phyloP scores from a whole-genome alignment of 2,329 filamentous ascomycete genomes.

The Scedosporium dehoogii region DNA sequence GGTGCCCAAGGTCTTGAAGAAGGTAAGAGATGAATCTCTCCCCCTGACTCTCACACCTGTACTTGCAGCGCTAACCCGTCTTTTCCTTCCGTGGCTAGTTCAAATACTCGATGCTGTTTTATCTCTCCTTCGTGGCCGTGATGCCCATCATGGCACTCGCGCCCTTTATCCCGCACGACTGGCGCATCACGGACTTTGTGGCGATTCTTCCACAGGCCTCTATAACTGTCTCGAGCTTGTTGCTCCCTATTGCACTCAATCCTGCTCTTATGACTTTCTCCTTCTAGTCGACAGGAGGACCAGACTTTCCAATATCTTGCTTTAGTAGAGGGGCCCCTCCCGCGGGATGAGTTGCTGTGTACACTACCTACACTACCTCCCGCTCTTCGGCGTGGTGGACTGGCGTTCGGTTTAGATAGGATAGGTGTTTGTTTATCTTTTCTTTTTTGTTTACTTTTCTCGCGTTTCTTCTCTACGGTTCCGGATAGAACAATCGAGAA shows the following conservation, averaged over 20 bases:
- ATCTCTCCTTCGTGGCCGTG: conserved; percentile 43
- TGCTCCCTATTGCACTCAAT: conserved; percentile 65
- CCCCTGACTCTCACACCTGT: conserved; percentile 33
- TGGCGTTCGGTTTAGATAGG: no score
- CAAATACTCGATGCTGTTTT: conserved; percentile 61
- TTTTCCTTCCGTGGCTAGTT: conserved; percentile 33
- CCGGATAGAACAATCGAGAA: no score
- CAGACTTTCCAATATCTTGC: conserved; percentile 14
- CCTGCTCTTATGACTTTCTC: conserved; percentile 74
- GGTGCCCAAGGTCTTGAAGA: conserved; percentile 66
- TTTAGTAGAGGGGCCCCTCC: not conserved
- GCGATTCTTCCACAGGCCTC: conserved; percentile 69
- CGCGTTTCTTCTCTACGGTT: no score
- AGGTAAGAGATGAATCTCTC: conserved; percentile 31
- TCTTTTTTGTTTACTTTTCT: no score
- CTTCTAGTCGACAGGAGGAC: conserved; percentile 34
- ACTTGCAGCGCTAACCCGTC: conserved; percentile 15
- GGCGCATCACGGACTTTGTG: conserved; percentile 61
- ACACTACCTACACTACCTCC: no score
- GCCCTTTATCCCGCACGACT: conserved; percentile 54
- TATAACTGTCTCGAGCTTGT: conserved; percentile 57
- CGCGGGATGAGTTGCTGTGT: no score
- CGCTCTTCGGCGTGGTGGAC: no score
- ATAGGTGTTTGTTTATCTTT: no score
- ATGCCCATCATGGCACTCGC: conserved; percentile 58